Base-by-base conservation (phyloP, 768 basidiomycete species). In the Favolaschia claudopus region DNA sequence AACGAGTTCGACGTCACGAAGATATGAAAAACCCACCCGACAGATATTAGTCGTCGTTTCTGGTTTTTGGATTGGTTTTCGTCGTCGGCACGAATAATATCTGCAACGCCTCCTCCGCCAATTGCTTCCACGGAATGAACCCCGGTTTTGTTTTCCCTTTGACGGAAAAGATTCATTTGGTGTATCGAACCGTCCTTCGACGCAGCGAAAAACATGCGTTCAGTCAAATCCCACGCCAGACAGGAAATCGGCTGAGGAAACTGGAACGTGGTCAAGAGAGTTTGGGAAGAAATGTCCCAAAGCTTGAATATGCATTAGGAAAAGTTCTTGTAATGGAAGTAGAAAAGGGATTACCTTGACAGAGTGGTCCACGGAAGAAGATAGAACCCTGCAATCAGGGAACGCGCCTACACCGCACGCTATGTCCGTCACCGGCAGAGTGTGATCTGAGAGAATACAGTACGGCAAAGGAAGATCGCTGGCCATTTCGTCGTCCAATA, bases 191-290 rank as follows among this genome's bases (percentile, higher is more conserved):
- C 92, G 44, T 89, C 82, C 24, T 80, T 64, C 0, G 93, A 93
- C 10, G 88, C 91, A 28, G 93, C 93, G 69, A 97, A 95, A 74
- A 98, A 93, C 44, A 89, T 78, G 24, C 96, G 85, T 76, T 98
- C 96, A 0, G 89, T 85, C n/a, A 84, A 68, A 65, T 98, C 95
- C 83, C 92, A 90, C 10, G 85, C 85, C 17, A 96, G 68, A 52
- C 78, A 84, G 5, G 83, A 76, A 31, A 96, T 87, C 1, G 92
- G 84, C 54, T 87, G 81, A 15, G 95, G 92, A 64, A 97, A 95
- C 64, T 89, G 82, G 71, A 96, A 96, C 1, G 96, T 95, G 7
- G 91, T 89, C 24, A 99, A 77, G 15, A 98, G 81, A 13, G 88
- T 79, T 46, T 83, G 83, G 0, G 92, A 86, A 14, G 89, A 78